Conservation (phyloP, 1,139 yeast species). For the Yamadazyma pseudoaaseri region DNA sequence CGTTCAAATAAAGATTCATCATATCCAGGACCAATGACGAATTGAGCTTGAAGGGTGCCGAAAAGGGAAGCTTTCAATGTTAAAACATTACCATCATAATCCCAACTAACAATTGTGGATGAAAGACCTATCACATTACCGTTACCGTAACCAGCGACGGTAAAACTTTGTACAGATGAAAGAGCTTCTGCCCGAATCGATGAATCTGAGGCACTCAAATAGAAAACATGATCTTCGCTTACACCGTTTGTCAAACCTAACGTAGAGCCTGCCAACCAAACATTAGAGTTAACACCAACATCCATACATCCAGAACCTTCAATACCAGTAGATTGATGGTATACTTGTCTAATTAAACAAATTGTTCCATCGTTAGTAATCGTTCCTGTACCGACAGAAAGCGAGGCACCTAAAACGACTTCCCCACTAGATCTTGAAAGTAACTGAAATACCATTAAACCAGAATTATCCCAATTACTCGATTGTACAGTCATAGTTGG, state of each 20-base stretch:
- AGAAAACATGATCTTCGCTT: conserved; percentile 18
- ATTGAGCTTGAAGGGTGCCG: conserved; percentile 12
- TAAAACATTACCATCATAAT: conserved; percentile 10
- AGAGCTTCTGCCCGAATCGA: conserved; percentile 19
- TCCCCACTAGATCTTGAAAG: conserved; percentile 11
- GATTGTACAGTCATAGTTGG: conserved; percentile 10
- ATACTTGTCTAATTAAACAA: conserved; percentile 22
- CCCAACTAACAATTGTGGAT: conserved; percentile 12
- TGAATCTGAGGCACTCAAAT: conserved; percentile 19
- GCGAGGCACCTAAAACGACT: conserved; percentile 20
- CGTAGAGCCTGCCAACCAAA: conserved; percentile 17
- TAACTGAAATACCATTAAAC: conserved; percentile 23
- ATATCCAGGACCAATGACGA: conserved; percentile 26
- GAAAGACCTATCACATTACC: conserved; percentile 25
- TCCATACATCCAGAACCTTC: conserved; percentile 26
- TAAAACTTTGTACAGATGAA: conserved; percentile 17
- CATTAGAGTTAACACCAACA: conserved; percentile 18
- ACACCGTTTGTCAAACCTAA: conserved; percentile 12
- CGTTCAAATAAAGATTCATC: conserved; percentile 12
- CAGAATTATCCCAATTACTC: conserved; percentile 23
- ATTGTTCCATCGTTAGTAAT: conserved; percentile 26
- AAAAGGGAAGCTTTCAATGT: conserved; percentile 9
- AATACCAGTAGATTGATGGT: conserved; percentile 21
- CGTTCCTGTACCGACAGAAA: conserved; percentile 8
- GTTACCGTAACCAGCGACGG: conserved; percentile 26